Conservation (phyloP, 2,329 filamentous ascomycete genomes). For the Alternaria arbusti region DNA sequence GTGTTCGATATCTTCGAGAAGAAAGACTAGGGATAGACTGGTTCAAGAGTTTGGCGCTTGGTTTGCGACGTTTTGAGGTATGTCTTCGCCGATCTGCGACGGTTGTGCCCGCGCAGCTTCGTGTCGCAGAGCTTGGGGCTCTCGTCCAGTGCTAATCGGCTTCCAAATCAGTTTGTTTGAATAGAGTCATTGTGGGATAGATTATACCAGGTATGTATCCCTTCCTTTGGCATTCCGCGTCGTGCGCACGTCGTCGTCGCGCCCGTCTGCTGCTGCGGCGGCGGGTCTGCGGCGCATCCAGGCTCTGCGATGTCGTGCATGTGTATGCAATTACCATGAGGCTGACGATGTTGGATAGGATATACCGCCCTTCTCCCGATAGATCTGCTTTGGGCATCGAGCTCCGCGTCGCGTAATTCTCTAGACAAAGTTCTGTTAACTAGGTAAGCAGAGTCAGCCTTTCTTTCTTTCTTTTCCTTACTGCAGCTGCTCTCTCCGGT, state of each 20-base stretch:
- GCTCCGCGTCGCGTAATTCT: slow-evolving; percentile 35
- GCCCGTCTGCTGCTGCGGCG: neutral
- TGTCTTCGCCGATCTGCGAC: slow-evolving; percentile 17
- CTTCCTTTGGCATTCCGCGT: neutral
- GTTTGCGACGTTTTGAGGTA: slow-evolving; percentile 45
- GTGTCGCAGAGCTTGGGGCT: slow-evolving; percentile 21
- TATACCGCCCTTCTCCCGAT: slow-evolving; percentile 35
- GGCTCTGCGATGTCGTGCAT: neutral
- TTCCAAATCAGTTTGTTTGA: slow-evolving; percentile 30
- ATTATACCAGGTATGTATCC: slow-evolving; percentile 34
- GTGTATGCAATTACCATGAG: neutral
- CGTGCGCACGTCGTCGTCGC: neutral
- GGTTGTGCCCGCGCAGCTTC: slow-evolving; percentile 4
- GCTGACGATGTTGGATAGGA: slow-evolving; percentile 26
- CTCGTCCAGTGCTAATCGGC: slow-evolving; percentile 35
- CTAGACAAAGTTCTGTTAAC: slow-evolving; percentile 30
- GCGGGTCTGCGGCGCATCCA: neutral
- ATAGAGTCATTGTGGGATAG: slow-evolving; percentile 37
- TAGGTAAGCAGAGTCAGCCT: slow-evolving; percentile 39
- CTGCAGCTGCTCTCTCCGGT: neutral
- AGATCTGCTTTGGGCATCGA: slow-evolving; percentile 41
- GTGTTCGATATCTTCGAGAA: slow-evolving; percentile 43
- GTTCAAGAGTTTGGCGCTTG: slow-evolving; percentile 51
- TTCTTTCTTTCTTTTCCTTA: slow-evolving; percentile 1
- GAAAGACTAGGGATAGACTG: slow-evolving; percentile 53